A percentile compares a stretch with the other conserved stretches of the same genome.
Evolutionary conservation across 2,329 filamentous ascomycete genomes (phyloP).

Genomic region (Paracoccidioides lutzii): DNA sequence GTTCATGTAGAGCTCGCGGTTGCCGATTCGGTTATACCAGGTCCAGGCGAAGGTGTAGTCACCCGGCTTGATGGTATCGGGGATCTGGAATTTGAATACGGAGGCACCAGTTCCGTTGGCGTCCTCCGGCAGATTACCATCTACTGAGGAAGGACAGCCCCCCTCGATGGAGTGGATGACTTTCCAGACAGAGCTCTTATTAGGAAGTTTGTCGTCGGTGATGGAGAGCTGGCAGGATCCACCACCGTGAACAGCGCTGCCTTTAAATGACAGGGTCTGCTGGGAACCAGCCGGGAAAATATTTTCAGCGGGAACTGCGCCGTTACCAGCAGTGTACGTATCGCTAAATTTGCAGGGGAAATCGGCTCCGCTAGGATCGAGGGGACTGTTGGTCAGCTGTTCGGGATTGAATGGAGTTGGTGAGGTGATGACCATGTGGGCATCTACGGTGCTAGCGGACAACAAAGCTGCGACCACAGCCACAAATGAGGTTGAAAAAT

Average conservation of each 20-base stretch:
- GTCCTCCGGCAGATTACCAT: slow-evolving; percentile 46
- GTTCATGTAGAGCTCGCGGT: slow-evolving; percentile 97
- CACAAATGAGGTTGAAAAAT: slow-evolving; percentile 18
- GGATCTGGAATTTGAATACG: slow-evolving; percentile 58
- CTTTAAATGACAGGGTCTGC: slow-evolving; percentile 52
- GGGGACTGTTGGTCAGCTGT: slow-evolving; percentile 50
- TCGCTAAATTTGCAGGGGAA: slow-evolving; percentile 67
- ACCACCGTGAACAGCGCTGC: slow-evolving; percentile 70
- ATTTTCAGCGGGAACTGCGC: slow-evolving; percentile 33
- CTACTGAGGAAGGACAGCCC: slow-evolving; percentile 57
- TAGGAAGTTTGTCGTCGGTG: slow-evolving; percentile 62
- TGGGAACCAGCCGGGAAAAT: slow-evolving; percentile 50
- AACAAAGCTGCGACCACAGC: slow-evolving; percentile 37
- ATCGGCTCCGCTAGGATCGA: slow-evolving; percentile 46
- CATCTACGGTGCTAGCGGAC: slow-evolving; percentile 45
- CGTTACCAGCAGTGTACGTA: slow-evolving; percentile 24
- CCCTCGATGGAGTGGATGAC: slow-evolving; percentile 82
- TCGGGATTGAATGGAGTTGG: slow-evolving; percentile 51
- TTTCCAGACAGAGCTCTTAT: slow-evolving; percentile 59
- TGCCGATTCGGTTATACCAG: slow-evolving; percentile 87
- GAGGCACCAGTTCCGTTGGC: slow-evolving; percentile 36
- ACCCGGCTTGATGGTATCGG: slow-evolving; percentile 57
- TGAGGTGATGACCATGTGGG: slow-evolving; percentile 61
- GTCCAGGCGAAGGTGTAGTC: slow-evolving; percentile 79
- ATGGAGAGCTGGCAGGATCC: slow-evolving; percentile 85